These are phyloP conservation scores for Acanthamoeba triangularis DNA, from an alignment of 208 protist species.

Conservation along the genomic window DNA sequence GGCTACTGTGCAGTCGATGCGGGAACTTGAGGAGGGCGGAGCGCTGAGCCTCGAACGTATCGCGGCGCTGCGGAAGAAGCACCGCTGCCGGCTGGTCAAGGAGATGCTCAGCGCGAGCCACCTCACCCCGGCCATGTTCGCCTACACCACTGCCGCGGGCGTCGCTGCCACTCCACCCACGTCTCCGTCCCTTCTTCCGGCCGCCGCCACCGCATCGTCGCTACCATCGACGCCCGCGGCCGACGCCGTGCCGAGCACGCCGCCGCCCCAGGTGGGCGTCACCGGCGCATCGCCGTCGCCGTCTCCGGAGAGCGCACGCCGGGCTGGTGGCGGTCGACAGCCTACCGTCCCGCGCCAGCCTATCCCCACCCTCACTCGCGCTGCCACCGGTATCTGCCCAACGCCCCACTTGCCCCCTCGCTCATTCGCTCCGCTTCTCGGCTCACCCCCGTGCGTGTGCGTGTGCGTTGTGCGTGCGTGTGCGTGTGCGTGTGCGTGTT, in stretches of 20 bases:
- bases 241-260: not conserved
- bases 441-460: too few species aligned
- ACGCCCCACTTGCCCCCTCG: not conserved
- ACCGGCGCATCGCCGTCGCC: not conserved
- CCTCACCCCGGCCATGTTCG: constrained; percentile 20
- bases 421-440: not conserved
- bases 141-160: not conserved
- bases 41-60: constrained; percentile 37
- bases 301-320: not conserved
- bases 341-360: not conserved
- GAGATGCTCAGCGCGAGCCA: constrained; percentile 56
- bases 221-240: not conserved
- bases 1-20: constrained; percentile 7
- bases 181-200: not conserved
- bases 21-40: constrained; percentile 52
- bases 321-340: not conserved
- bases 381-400: constrained; percentile 8
- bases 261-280: not conserved
- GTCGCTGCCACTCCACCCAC: not conserved
- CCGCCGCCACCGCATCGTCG: not conserved
- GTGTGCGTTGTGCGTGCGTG: too few species aligned
- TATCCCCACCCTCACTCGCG: not conserved
- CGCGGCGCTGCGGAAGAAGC: constrained; percentile 57
- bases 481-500: not conserved
- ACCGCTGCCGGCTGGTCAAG: constrained; percentile 31